Evolutionary conservation across 2,329 filamentous ascomycete species (phyloP), one percentile per base, ranked within the genome.

Genomic region (Aspergillus transmontanensis): DNA sequence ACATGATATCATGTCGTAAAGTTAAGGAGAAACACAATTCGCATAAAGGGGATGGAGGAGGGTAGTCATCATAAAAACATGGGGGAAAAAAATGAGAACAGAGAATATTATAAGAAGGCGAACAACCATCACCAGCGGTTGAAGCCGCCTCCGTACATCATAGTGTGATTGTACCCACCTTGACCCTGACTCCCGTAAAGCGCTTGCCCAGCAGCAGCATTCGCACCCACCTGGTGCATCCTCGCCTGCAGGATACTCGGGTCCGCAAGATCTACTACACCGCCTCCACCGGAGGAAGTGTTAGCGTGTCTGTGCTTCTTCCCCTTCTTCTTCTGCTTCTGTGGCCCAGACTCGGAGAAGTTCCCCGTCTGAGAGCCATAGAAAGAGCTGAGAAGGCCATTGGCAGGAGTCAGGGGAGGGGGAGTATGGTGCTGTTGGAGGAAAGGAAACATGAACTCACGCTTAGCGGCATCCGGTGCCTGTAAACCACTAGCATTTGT

Each of bases 231-330:
- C 84, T 95, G 92, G 83, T 96, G 94, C 87, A 96, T 91, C 87
- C 94, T 92, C 82, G 93, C 93, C 86, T 97, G 94, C 87, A 98
- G 89, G 87, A 97, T 97, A 87, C 93, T 97, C 87, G 94, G 94
- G 93, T 98, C 94, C 87, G 92, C 93, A 94, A 97, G 93, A 96
- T 98, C 94, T 86, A 96, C 94, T 94, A 97, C 89, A 86, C 92
- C 94, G 92, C 93, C 92, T 89, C 93, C 94, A 89, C 93, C 96
- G 89, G 94, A 98, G 92, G 94, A 97, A 94, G 94, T 97, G 93
- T 97, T 97, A 95, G 93, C 94, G 90, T 97, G 94, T 90, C 94
- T 96, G 87, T 97, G 94, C 93, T 97, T 97, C 89, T 97, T 97
- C 86, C 93, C 93, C 93, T 97, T 97, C 89, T 97, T 97, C 90